Conservation (phyloP, 2,329 filamentous ascomycete genomes). For the Botrytis fragariae region DNA sequence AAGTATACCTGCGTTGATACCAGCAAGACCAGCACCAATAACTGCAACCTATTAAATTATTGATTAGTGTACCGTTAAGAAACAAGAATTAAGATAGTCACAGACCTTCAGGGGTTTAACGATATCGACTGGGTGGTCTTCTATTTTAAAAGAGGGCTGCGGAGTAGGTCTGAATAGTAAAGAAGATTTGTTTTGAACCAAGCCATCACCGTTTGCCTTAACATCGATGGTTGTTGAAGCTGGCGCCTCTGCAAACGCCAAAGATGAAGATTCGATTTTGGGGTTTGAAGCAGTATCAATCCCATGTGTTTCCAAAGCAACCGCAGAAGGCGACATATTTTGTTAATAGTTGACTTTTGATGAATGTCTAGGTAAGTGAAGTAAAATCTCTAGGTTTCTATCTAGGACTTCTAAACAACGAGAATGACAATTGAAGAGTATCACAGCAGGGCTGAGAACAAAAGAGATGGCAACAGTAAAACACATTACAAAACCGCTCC, state of each 20-base stretch:
- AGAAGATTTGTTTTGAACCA: background rate
- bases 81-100: background rate
- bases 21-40: conserved; percentile 62
- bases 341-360: background rate
- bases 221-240: background rate
- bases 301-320: background rate
- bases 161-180: conserved; percentile 1
- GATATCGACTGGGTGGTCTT: conserved; percentile 21
- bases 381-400: background rate
- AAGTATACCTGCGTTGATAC: conserved; percentile 62
- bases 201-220: background rate
- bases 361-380: background rate
- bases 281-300: background rate
- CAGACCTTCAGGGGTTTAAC: conserved; percentile 11
- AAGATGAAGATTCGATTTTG: background rate
- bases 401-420: background rate
- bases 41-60: conserved; percentile 36
- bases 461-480: background rate
- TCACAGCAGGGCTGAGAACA: background rate
- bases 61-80: background rate
- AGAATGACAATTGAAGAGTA: background rate
- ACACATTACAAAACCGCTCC: too few species aligned
- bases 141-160: conserved; percentile 19
- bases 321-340: conserved; percentile 8
- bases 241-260: background rate